Base-by-base conservation (phyloP, 257 asterid species). In the Ocimum tenuiflorum region DNA sequence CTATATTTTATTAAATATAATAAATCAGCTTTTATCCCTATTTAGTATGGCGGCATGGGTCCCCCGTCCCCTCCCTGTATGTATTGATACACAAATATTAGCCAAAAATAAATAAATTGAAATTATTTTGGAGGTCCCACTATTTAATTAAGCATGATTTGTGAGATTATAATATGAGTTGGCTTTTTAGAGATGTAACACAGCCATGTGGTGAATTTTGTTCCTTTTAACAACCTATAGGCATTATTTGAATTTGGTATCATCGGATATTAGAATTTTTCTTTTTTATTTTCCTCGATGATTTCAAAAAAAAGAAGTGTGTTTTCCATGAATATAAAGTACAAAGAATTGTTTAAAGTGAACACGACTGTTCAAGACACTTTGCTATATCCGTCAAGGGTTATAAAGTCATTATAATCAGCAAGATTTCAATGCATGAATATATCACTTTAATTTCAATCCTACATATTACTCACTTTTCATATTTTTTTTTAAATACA, bases 241-340 rank as follows among this genome's bases (percentile, higher is more conserved):
- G 24, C 68, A 69, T 60, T 8, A 69, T 69, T 60, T 57, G 27
- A 46, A 56, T 54, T 43, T 59, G 6, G 29, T 36, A 47, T 48
- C 31, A 51, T n/a, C n/a, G n/a, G 48, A 59, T 14, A 48, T 36
- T 58, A 35, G 19, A 2, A 20, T n/a, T 46, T 46, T n/a, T 15
- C 1, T 14, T 45, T 46, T 15, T n/a, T n/a, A n/a, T n/a, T n/a
- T n/a, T n/a, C 10, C 22, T 6, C 7, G 6, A 3, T 33, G 6
- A 33, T 33, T 33, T 33, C 6, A 8, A 1, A 6, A n/a, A 0
- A 7, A 54, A 27, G 3, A 8, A 49, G 14, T 49, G 5, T 10
- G 9, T 9, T 18, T 18, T 0, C 2, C 13, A 20, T 53, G 41
- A 13, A 7, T n/a, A n/a, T n/a, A n/a, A 33, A 31, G 5, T 10